Evolutionary conservation across 2,329 filamentous ascomycete genomes (phyloP).

Genomic region (Calonectria pseudoturangicola): DNA sequence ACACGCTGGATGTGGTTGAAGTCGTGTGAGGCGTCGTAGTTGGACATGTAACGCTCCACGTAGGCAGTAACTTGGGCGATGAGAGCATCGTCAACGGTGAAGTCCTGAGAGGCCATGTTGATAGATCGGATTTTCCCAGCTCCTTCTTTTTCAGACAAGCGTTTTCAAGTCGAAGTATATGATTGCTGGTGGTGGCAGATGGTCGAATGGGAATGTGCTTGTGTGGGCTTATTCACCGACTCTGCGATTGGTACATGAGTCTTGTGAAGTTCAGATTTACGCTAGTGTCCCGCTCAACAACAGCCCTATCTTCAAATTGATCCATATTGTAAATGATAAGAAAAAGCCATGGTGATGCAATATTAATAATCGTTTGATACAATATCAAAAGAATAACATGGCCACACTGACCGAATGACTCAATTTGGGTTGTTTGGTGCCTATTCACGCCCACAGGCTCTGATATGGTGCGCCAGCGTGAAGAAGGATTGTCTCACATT

Average conservation of each 20-base stretch:
- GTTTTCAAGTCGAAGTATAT: background rate
- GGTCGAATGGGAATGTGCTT: slow-evolving; percentile 1
- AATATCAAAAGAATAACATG: background rate
- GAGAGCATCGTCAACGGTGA: slow-evolving; percentile 61
- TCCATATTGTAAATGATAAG: background rate
- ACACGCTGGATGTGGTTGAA: slow-evolving; percentile 90
- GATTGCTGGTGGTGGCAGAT: slow-evolving; percentile 1
- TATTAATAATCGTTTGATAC: background rate
- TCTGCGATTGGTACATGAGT: slow-evolving; percentile 7
- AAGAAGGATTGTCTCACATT: background rate
- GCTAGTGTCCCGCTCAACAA: slow-evolving; percentile 3
- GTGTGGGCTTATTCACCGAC: slow-evolving; percentile 4
- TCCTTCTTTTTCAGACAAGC: background rate
- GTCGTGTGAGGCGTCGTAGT: slow-evolving; percentile 91
- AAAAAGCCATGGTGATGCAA: background rate
- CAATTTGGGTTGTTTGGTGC: background rate
- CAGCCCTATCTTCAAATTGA: slow-evolving; percentile 14
- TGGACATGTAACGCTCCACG: slow-evolving; percentile 82
- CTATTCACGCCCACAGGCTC: slow-evolving; percentile 17
- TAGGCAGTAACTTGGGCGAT: slow-evolving; percentile 77
- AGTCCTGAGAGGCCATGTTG: slow-evolving; percentile 51
- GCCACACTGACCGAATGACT: slow-evolving; percentile 10
- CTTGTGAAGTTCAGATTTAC: background rate
- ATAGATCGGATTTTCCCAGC: background rate
- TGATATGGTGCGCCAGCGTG: background rate